A percentile compares a stretch with the other conserved stretches of the same genome.
phyloP scores from a whole-genome alignment of 768 basidiomycete species.

The Rhodotorula babjevae region DNA sequence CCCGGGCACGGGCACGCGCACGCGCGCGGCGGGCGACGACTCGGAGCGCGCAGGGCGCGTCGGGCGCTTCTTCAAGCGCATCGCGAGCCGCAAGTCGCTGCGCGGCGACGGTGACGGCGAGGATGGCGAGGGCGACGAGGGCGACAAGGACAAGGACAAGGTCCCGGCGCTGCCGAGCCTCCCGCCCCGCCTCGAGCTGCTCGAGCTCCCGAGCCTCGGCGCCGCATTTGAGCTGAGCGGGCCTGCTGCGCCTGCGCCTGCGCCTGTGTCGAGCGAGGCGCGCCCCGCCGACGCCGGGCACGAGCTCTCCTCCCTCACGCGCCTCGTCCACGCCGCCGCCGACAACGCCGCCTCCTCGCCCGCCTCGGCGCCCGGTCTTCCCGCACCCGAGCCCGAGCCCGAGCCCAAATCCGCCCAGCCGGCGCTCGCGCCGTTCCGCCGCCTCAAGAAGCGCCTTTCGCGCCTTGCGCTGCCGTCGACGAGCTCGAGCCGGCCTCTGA shows the following conservation, averaged over 20 bases:
- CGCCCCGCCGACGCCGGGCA: no score
- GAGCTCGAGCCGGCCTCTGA: no score
- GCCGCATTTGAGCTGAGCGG: no score
- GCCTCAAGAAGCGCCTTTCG: no score
- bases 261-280: no score
- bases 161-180: background rate
- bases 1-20: no score
- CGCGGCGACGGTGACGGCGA: background rate
- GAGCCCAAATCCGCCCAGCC: no score
- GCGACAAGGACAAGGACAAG: background rate
- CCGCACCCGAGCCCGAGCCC: background rate
- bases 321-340: background rate
- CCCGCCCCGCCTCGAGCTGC: background rate
- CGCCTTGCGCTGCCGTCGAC: background rate
- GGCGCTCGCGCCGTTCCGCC: background rate
- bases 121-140: background rate
- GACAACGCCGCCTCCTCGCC: background rate
- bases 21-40: no score
- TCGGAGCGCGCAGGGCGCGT: background rate
- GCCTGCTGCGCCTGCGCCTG: background rate
- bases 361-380: no score
- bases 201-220: background rate
- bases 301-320: background rate
- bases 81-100: background rate
- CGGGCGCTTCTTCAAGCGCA: background rate